Evolutionary conservation across 176 grass and related monocot species (phyloP), one percentile per base, ranked within the genome.

Genomic region (Triticum turgidum): DNA sequence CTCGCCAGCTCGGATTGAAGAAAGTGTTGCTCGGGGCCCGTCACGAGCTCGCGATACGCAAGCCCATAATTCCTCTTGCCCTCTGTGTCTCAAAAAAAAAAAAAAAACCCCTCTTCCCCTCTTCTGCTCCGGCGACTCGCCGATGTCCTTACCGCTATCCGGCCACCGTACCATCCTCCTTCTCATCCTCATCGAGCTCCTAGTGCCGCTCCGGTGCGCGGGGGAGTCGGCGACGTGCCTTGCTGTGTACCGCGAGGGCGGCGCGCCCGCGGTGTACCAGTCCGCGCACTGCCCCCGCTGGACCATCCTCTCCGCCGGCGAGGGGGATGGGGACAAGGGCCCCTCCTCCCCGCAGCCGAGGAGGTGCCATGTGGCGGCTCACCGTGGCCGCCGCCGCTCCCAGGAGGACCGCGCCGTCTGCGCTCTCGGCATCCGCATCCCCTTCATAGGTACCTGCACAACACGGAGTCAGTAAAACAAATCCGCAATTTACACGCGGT

Each of bases 331-430:
- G 76, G 42, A 41, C 3, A 12, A 29, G 17, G 65, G 44, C 18
- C 35, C 65, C 4, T 47, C 70, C 35, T n/a, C 69, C 27, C 72
- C 51, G 77, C 72, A 44, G 11, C 89, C 84, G 37, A 83, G 39
- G 11, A 87, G 81, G 38, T 98, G 96, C 79, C 92, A 94, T 56
- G 75, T 92, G 11, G 86, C 93, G 47, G 21, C 82, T 30, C 69
- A 91, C 65, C 90, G 90, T 67, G 96, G 96, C 7, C 80, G 92
- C 47, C 89, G 97, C 14, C 88, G 86, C 9, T 92, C 92, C 13
- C 97, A 96, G 88, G 97, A 98, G 90, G 97, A 96, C 72, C 92
- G 90, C 44, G 83, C 83, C 44, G 27, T 98, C 42, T 98, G 94
- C 24, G 90, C 91, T 25, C 88, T 98, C n/a, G 88, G 94, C 79